phyloP scores from a whole-genome alignment of 495 filamentous ascomycete species.

The Emericellopsis terricola region DNA sequence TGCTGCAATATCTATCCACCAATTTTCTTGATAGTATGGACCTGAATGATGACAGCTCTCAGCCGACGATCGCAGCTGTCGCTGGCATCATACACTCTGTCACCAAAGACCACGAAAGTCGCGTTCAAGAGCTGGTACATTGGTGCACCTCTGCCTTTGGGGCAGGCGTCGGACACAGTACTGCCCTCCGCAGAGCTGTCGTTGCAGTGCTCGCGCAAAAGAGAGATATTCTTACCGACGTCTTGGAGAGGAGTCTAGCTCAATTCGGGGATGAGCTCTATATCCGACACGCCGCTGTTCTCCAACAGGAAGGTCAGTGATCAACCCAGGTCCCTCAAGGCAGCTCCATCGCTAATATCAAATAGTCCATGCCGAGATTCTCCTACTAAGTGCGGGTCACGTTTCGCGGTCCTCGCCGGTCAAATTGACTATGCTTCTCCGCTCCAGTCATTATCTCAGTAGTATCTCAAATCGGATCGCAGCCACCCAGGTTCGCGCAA shows the following conservation, averaged over 20 bases:
- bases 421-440: conserved; percentile 42
- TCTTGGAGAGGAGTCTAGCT: conserved; percentile 48
- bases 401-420: conserved; percentile 41
- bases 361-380: conserved; percentile 59
- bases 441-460: conserved; percentile 54
- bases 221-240: conserved; percentile 28
- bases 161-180: conserved; percentile 42
- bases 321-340: too few relatives aligned
- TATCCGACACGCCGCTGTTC: conserved; percentile 63
- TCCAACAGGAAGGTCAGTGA: conserved; percentile 77
- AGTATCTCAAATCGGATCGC: conserved; percentile 76
- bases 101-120: conserved; percentile 14
- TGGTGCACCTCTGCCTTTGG: conserved; percentile 52
- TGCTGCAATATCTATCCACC: conserved; percentile 41
- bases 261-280: conserved; percentile 75
- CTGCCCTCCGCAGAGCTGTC: conserved; percentile 45
- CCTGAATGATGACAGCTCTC: conserved; percentile 13
- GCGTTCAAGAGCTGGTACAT: conserved; percentile 36
- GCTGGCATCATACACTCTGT: conserved; percentile 25
- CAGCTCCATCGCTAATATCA: conserved; percentile 11
- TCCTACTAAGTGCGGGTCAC: conserved; percentile 65
- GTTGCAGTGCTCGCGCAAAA: conserved; percentile 39
- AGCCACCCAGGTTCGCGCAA: conserved; percentile 50
- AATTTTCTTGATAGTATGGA: conserved; percentile 23
- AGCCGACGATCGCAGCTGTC: conserved; percentile 23